Evolutionary conservation across 345 rosid genomes (phyloP), one percentile per base, ranked within the genome.

Genomic region (Theobroma cacao): DNA sequence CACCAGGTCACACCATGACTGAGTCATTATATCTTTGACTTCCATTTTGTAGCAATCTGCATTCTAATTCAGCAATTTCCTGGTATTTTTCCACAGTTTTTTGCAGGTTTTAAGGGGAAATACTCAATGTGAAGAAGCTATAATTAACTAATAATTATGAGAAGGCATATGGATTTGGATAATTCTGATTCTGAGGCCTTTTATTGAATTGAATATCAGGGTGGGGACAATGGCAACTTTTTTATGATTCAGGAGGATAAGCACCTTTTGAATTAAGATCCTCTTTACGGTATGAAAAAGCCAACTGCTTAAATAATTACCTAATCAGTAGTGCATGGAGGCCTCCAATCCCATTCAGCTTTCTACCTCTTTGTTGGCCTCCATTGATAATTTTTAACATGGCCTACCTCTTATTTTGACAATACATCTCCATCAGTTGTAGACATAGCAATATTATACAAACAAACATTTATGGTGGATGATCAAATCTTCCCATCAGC

Each of bases 401-500:
- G 63, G 22, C 61, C 68, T 61, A 48, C 45, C 41, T 50, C 36
- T 14, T 24, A 14, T 7, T 58, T 20, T 72, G 34, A n/a, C 10
- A 58, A 20, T n/a, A 3, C 41, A 77, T 2, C 20, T 33, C 48
- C 59, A 47, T 48, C 41, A 31, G 14, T 47, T 70, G 38, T n/a
- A n/a, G n/a, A n/a, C 68, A 55, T 2, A 62, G 2, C n/a, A 31
- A 30, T 17, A 30, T 31, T 56, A 60, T 10, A 11, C 28, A 9
- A 10, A 10, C 0, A 7, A 11, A 10, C 1, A 3, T 50, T 18
- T 4, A 38, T 73, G 56, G 47, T 34, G n/a, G 31, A 22, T 40
- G 71, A 65, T 73, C 64, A 34, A n/a, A 73, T 73, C 65, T 22
- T 36, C 26, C 26, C 67, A 62, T 62, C 22, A 62, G 41, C 3